Evolutionary conservation across 2,329 filamentous ascomycete species (phyloP).

Genomic region (Tolypocladium tundrense): DNA sequence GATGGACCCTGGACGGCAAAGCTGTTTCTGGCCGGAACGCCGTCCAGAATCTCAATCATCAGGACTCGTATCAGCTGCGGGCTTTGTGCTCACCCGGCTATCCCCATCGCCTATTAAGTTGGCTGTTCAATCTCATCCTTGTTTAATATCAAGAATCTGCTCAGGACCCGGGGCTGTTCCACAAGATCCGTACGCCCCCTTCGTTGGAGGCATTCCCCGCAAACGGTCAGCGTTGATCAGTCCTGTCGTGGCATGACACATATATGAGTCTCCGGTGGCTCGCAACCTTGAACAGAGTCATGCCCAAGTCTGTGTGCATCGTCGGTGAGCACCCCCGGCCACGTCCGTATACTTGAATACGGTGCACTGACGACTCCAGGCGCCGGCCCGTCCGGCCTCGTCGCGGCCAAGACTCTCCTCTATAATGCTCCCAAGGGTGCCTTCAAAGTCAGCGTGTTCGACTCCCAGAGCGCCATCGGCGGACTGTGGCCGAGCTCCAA

Average conservation of each 20-base stretch:
- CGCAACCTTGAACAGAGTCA: background rate
- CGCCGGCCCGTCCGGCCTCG: slow-evolving; percentile 58
- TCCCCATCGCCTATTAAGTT: too few species aligned
- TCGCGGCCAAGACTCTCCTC: slow-evolving; percentile 63
- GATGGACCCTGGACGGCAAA: background rate
- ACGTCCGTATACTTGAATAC: background rate
- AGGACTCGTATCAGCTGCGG: too few species aligned
- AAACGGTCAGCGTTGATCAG: background rate
- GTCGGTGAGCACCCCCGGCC: slow-evolving; percentile 19
- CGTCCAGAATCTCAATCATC: too few species aligned
- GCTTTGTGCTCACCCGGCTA: too few species aligned
- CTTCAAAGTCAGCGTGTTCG: slow-evolving; percentile 63
- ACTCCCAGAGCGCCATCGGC: slow-evolving; percentile 54
- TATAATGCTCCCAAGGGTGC: slow-evolving; percentile 40
- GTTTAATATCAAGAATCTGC: too few species aligned
- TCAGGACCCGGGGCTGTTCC: too few species aligned
- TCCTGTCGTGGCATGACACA: slow-evolving; percentile 14
- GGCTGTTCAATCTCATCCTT: too few species aligned
- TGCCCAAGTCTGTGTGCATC: slow-evolving; percentile 28
- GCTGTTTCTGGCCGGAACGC: background rate
- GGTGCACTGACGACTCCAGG: slow-evolving; percentile 29
- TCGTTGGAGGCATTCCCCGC: background rate
- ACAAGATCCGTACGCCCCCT: too few species aligned
- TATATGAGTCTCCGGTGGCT: background rate
- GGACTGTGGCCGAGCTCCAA: slow-evolving; percentile 63